Percentiles rank a stretch among this genome's conserved stretches.
Conservation (phyloP, 2,329 filamentous ascomycete species). For the Setomelanomma holmii region DNA sequence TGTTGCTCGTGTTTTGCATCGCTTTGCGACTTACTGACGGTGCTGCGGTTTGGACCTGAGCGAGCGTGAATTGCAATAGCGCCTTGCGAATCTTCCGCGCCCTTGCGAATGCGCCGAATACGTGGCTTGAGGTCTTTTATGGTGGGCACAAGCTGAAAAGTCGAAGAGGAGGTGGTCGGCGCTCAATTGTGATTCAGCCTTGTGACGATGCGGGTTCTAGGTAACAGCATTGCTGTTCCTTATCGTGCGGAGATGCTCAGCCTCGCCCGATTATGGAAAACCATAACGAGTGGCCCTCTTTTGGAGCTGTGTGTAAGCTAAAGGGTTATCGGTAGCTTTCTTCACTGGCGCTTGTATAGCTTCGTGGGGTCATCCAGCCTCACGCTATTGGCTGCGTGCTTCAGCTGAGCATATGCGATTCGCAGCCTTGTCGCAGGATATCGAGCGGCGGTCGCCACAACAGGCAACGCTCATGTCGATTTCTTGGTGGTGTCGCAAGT, state of each 20-base stretch:
- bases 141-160: background rate
- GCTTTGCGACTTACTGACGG: too few species aligned
- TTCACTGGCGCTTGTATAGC: background rate
- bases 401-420: background rate
- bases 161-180: background rate
- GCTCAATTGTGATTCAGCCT: background rate
- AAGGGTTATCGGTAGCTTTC: slow-evolving; percentile 2
- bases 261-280: background rate
- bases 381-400: background rate
- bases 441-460: background rate
- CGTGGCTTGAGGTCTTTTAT: too few species aligned
- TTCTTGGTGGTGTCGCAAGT: too few species aligned
- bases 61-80: background rate
- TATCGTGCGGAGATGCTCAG: background rate
- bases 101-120: too few species aligned
- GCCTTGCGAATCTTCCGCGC: too few species aligned
- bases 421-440: slow-evolving; percentile 5
- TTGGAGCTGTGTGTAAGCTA: background rate
- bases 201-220: background rate
- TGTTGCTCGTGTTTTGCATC: too few species aligned
- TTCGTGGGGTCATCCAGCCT: background rate
- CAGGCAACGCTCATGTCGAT: too few species aligned
- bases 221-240: background rate
- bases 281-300: background rate
- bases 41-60: too few species aligned